These are phyloP conservation scores for Phytophthora foliorum DNA, from an alignment of 352 stramenopile species.

Conservation along the genomic window DNA sequence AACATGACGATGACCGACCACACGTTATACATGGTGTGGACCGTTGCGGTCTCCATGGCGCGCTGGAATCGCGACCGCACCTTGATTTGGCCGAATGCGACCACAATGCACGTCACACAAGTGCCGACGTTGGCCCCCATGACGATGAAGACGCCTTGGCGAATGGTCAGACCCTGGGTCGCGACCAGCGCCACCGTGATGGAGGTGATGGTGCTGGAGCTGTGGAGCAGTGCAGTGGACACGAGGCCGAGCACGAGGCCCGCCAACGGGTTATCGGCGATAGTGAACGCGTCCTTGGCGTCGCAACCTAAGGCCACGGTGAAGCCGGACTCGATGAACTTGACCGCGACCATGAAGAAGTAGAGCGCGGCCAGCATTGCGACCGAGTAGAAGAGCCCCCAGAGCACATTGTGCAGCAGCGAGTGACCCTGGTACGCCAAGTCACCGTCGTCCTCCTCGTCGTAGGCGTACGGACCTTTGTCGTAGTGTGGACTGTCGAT, in stretches of 20 bases:
- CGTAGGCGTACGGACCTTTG: conserved; percentile 13
- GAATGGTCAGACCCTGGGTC: conserved; percentile 69
- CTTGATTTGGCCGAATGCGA: conserved; percentile 88
- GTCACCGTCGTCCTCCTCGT: conserved; percentile 19
- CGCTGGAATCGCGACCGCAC: conserved; percentile 67
- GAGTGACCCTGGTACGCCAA: conserved; percentile 7
- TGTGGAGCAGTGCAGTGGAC: conserved; percentile 72
- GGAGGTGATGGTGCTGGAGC: conserved; percentile 76
- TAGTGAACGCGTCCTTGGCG: conserved; percentile 67
- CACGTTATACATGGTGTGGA: conserved; percentile 89
- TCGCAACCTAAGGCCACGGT: conserved; percentile 70
- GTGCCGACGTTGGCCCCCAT: conserved; percentile 93
- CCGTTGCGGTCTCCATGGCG: conserved; percentile 57
- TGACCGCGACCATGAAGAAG: conserved; percentile 82
- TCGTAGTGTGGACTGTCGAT: conserved; percentile 21
- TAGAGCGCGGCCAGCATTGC: conserved; percentile 66
- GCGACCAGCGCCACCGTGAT: conserved; percentile 75
- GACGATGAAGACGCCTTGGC: conserved; percentile 88
- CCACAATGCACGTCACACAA: conserved; percentile 90
- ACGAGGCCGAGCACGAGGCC: conserved; percentile 77
- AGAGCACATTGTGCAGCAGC: conserved; percentile 29
- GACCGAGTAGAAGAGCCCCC: conserved; percentile 34
- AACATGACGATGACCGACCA: conserved; percentile 78
- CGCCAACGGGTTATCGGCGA: conserved; percentile 74
- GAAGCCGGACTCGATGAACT: conserved; percentile 75